Evolutionary conservation across 371 early-diverging fungal species (phyloP).

Genomic region (Mucor plumbeus): DNA sequence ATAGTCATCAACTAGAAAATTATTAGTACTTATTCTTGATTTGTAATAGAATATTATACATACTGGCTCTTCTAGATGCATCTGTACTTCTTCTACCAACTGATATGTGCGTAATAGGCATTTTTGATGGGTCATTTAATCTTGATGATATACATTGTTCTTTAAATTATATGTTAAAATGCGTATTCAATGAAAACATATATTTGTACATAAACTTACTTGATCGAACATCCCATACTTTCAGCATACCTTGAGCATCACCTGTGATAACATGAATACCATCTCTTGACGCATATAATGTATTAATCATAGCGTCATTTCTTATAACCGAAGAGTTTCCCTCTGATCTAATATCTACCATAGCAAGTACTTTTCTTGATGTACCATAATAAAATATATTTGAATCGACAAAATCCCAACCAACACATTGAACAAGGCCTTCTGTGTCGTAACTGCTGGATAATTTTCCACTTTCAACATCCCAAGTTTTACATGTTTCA

Average conservation of each 20-base stretch:
- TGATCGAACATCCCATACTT: conserved; percentile 85
- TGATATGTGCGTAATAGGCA: conserved; percentile 83
- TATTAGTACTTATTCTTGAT: background rate
- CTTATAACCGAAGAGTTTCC: conserved; percentile 48
- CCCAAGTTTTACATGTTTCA: conserved; percentile 87
- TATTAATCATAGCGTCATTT: conserved; percentile 86
- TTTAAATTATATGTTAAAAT: conserved; percentile 1
- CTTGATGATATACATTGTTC: conserved; percentile 63
- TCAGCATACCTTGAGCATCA: conserved; percentile 77
- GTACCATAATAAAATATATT: conserved; percentile 81
- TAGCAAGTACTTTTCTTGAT: conserved; percentile 74
- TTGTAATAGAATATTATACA: background rate
- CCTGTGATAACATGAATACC: conserved; percentile 80
- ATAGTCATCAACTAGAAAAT: conserved; percentile 58
- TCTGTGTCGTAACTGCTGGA: conserved; percentile 71
- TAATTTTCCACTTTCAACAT: conserved; percentile 73
- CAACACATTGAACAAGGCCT: conserved; percentile 88
- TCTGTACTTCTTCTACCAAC: conserved; percentile 58
- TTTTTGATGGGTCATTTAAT: conserved; percentile 69
- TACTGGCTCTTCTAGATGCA: conserved; percentile 56
- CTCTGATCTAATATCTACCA: conserved; percentile 70
- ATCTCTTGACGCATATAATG: conserved; percentile 73
- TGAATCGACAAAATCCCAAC: conserved; percentile 79
- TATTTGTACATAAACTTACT: conserved; percentile 43
- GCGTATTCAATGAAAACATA: too few species aligned